Evolutionary conservation across 768 basidiomycete genomes (phyloP).

Genomic region (Daedalea quercina): DNA sequence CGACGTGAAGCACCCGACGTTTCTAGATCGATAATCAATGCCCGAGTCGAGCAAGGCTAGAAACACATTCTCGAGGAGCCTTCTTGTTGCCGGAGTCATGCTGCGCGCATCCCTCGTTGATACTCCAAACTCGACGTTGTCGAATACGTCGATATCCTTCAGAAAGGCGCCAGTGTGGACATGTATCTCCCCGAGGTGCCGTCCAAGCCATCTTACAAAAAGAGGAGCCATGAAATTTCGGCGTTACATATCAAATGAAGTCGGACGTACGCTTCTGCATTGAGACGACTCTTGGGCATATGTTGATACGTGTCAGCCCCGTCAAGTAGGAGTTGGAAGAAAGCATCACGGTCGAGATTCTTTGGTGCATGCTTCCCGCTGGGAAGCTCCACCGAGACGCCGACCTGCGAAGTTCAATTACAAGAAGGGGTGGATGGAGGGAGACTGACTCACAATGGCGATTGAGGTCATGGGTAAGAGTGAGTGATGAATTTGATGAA

Average conservation of each 20-base stretch:
- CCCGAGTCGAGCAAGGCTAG: slow-evolving; percentile 41
- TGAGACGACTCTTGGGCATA: slow-evolving; percentile 27
- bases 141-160: slow-evolving; percentile 30
- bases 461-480: neutral
- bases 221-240: too few species aligned
- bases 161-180: slow-evolving; percentile 29
- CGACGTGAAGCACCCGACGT: slow-evolving; percentile 36
- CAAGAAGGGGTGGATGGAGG: neutral
- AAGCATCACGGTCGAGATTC: slow-evolving; percentile 28
- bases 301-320: slow-evolving; percentile 25
- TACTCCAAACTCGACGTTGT: slow-evolving; percentile 35
- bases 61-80: slow-evolving; percentile 32
- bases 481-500: neutral
- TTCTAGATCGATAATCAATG: slow-evolving; percentile 35
- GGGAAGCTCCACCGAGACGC: slow-evolving; percentile 33
- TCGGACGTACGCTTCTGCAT: slow-evolving; percentile 24
- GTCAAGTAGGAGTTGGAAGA: slow-evolving; percentile 32
- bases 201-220: neutral
- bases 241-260: neutral
- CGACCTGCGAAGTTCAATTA: slow-evolving; percentile 21
- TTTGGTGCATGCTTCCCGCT: slow-evolving; percentile 19
- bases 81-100: slow-evolving; percentile 29
- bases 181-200: neutral
- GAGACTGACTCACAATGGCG: neutral
- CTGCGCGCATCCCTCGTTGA: slow-evolving; percentile 27